Conservation (phyloP, 306 rosid species). For the Vigna unguiculata region DNA sequence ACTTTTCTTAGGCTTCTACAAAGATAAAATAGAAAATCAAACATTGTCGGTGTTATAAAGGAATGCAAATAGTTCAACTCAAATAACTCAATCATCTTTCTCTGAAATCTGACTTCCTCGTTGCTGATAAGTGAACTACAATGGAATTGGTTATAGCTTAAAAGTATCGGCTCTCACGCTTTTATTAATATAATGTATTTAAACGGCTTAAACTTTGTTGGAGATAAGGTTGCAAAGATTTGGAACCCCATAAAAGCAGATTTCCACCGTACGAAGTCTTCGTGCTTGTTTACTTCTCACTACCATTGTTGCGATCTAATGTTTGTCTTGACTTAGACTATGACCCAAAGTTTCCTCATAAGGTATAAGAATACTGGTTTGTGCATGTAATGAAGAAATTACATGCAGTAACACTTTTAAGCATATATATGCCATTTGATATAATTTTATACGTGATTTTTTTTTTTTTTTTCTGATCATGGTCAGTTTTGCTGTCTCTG, state of each 20-base stretch:
- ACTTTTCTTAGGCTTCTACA: not conserved
- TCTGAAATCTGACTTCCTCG: not conserved
- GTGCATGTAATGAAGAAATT: not conserved
- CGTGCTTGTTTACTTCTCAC: not conserved
- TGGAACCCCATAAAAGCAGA: not conserved
- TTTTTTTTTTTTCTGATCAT: not conserved
- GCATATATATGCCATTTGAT: not conserved
- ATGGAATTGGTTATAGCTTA: not conserved
- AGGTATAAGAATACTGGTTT: not conserved
- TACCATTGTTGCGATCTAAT: not conserved
- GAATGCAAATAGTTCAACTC: constrained; percentile 6
- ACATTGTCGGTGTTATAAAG: not conserved
- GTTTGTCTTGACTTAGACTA: not conserved
- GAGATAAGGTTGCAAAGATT: not conserved
- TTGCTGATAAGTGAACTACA: not conserved
- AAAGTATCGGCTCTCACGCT: not conserved
- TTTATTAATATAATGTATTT: constrained; percentile 12
- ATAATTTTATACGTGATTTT: not conserved
- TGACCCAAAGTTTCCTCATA: not conserved
- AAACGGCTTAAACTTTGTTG: not conserved
- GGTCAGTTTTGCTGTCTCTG: not conserved
- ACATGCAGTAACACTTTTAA: not conserved
- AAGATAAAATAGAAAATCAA: not conserved
- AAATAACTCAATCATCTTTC: not conserved
- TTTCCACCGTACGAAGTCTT: not conserved